Conservation (phyloP, 306 rosid species). For the Rubus idaeus region DNA sequence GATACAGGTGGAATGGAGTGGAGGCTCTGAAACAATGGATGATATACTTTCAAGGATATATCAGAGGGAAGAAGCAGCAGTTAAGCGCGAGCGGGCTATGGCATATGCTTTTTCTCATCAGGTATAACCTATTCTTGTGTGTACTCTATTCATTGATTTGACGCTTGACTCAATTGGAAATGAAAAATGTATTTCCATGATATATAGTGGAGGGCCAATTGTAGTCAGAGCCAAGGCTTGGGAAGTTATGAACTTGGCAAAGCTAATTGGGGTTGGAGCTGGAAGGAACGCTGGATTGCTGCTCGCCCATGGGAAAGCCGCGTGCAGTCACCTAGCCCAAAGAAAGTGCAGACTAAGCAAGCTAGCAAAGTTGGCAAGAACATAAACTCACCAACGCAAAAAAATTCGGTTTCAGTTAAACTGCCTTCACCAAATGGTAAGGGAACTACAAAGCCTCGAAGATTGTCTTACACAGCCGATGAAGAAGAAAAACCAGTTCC, state of each 20-base stretch:
- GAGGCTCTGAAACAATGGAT: slow-evolving; percentile 87
- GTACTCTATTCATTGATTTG: slow-evolving; percentile 5
- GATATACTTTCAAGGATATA: slow-evolving; percentile 72
- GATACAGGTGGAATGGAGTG: slow-evolving; percentile 77
- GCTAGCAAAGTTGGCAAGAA: slow-evolving; percentile 55
- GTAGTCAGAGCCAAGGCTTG: slow-evolving; percentile 69
- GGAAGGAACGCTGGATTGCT: slow-evolving; percentile 98
- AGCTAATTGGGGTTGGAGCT: slow-evolving; percentile 99
- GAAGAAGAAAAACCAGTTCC: slow-evolving; percentile 44
- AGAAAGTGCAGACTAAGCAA: slow-evolving; percentile 51
- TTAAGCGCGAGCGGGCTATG: slow-evolving; percentile 89
- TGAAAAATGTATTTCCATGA: slow-evolving; percentile 31
- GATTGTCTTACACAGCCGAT: slow-evolving; percentile 64
- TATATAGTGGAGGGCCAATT: slow-evolving; percentile 90
- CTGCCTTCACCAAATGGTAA: slow-evolving; percentile 46
- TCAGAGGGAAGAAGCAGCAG: slow-evolving; percentile 92
- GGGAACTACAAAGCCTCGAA: slow-evolving; percentile 52
- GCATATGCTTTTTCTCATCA: slow-evolving; percentile 99
- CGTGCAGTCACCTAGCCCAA: slow-evolving; percentile 42
- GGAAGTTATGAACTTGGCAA: slow-evolving; percentile 71
- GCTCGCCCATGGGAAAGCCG: slow-evolving; percentile 99
- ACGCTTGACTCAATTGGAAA: slow-evolving; percentile 30
- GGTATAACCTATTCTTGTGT: slow-evolving; percentile 41
- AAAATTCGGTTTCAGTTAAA: slow-evolving; percentile 41
- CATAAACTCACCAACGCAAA: slow-evolving; percentile 44